Conservation (phyloP, 2,329 filamentous ascomycete genomes). For the Colletotrichum agaves region DNA sequence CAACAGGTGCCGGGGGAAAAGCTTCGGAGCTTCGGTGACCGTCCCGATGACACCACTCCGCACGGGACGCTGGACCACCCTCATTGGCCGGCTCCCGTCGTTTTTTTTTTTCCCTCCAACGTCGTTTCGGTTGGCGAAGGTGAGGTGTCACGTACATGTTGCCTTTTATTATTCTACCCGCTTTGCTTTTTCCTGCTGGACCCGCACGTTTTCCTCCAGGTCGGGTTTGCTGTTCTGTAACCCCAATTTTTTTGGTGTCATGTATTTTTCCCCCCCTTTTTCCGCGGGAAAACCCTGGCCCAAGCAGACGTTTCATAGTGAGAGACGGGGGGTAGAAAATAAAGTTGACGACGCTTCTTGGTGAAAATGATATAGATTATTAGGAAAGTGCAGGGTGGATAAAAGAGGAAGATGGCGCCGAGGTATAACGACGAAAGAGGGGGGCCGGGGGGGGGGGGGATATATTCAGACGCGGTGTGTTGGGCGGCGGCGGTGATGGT, state of each 20-base stretch:
- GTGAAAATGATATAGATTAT: neutral
- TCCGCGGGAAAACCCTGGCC: neutral
- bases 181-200: neutral
- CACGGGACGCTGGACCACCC: neutral
- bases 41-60: constrained; percentile 27
- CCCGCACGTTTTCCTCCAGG: neutral
- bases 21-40: constrained; percentile 26
- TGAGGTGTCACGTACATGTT: neutral
- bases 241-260: neutral
- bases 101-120: neutral
- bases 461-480: neutral
- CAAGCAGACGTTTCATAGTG: neutral
- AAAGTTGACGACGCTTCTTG: neutral
- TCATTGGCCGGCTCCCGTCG: neutral
- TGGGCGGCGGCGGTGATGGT: neutral
- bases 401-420: neutral
- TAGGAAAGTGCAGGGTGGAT: neutral
- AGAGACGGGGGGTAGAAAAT: no score
- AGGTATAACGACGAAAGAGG: neutral
- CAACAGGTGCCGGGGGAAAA: constrained; percentile 23
- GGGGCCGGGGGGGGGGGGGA: no score
- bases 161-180: neutral
- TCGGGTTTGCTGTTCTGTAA: constrained; percentile 7
- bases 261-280: neutral
- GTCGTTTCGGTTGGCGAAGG: neutral